Evolutionary conservation across 352 stramenopile genomes (phyloP), one percentile per base, ranked within the genome.

Genomic region (Pythium myriotylum): DNA sequence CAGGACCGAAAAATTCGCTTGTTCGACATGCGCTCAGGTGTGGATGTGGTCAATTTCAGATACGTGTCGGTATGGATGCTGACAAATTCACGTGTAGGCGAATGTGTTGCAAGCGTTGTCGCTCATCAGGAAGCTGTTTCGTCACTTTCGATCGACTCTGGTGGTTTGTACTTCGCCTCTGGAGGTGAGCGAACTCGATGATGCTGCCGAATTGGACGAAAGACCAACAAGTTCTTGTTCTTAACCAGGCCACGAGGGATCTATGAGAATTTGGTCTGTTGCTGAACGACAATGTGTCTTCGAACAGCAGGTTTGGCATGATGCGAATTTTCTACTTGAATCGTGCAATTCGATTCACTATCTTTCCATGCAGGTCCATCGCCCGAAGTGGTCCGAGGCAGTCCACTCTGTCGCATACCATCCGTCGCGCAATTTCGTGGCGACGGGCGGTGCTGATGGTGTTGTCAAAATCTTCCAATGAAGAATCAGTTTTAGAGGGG

Each of bases 381-480:
- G 85, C 45, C 80, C 81, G 14, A 95, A 95, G 64, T 88, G 88
- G 74, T 73, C 76, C 4, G 86, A 95, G 72, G 84, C 86, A 23
- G 65, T 92, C 22, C 79, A 94, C 64, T 76, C 80, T 19, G 84
- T 95, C 17, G 68, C 62, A 32, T 94, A 89, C 59, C 86, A 95
- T 37, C 76, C 79, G 54, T 87, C 84, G 8, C 86, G 83, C 22
- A 92, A 89, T 60, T 93, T 88, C 52, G 83, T 95, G 45, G 86
- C 86, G 12, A 89, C 86, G 0, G 75, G 79, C 27, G 86, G 86
- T 19, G 86, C 86, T 5, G 86, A 95, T 57, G 85, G 84, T 73
- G 77, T 88, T 65, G 81, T 95, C 75, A 95, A 95, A 70, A 82
- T 95, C 68, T 95, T 91, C 69, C 86, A 95, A 65, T 95, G 45